Evolutionary conservation across 345 rosid species (phyloP), one percentile per base, ranked within the genome.

Genomic region (Triadica sebifera): DNA sequence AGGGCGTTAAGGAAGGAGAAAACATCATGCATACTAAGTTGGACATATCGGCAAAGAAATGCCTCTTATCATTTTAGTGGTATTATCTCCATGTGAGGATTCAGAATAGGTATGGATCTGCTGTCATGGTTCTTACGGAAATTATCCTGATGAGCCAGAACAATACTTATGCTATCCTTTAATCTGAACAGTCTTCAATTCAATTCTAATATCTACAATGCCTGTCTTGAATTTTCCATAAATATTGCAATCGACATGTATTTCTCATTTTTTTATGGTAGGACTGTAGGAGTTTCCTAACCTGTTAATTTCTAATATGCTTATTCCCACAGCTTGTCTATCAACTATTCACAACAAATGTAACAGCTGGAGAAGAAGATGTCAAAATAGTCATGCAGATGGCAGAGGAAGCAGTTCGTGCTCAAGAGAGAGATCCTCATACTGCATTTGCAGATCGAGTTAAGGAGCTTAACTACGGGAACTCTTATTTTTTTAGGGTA

Each of bases 401-500:
- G 96, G 89, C 93, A 63, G 90, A 90, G 85, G 97, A 92, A 86
- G 90, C 86, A 9, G 87, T 94, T 59, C 93, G 81, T 84, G 94
- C 98, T 75, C 93, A 85, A 77, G 98, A 90, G 49, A 92, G 98
- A 80, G 98, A 94, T 85, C 96, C 98, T 55, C 85, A 86, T 71
- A 90, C 92, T 79, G 97, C 89, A 72, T 94, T 92, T 77, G 78
- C 88, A 75, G 87, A 92, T 80, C 84, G 98, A 68, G 94, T 87
- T 81, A 90, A 85, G 77, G 94, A 94, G 86, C 84, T 94, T 80
- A 90, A 90, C 76, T 88, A 90, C 78, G 98, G 98, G 77, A 88
- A 90, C 70, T 90, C 98, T n/a, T 89, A 89, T 60, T 89, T 92
- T 81, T 94, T 92, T 73, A 88, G 94, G 89, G 98, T 92, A 88